Evolutionary conservation across 345 rosid genomes (phyloP).

Genomic region (Pugionium dolabratum): DNA sequence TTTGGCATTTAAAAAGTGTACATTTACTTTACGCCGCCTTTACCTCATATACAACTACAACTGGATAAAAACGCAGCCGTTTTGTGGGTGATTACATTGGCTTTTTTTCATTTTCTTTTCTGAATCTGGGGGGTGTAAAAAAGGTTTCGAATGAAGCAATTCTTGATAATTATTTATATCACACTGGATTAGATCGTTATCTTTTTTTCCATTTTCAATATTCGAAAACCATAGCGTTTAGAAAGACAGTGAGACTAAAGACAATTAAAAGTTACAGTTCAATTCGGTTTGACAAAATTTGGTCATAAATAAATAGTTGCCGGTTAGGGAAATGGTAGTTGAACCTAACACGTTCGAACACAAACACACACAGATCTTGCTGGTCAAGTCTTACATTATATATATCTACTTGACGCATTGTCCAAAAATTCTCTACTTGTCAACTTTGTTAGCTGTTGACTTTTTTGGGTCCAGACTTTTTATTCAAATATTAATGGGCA

Average conservation of each 20-base stretch:
- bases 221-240: neutral
- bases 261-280: neutral
- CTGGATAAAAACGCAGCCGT: neutral
- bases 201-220: neutral
- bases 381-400: slow-evolving; percentile 23
- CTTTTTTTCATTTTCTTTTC: neutral
- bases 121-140: slow-evolving; percentile 15
- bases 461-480: slow-evolving; percentile 22
- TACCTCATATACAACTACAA: neutral
- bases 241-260: neutral
- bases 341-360: slow-evolving; percentile 35
- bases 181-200: slow-evolving; percentile 3
- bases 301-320: slow-evolving; percentile 1
- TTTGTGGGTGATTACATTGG: slow-evolving; percentile 4
- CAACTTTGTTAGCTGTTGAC: slow-evolving; percentile 37
- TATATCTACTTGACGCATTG: slow-evolving; percentile 25
- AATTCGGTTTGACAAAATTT: neutral
- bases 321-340: slow-evolving; percentile 39
- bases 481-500: slow-evolving; percentile 7
- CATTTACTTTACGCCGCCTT: neutral
- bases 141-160: slow-evolving; percentile 18
- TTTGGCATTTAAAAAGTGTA: slow-evolving; percentile 13
- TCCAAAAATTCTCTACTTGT: slow-evolving; percentile 27
- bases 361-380: slow-evolving; percentile 7
- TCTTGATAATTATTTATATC: neutral